Conservation (phyloP, 2,329 filamentous ascomycete genomes). For the Thyridium curvatum region DNA sequence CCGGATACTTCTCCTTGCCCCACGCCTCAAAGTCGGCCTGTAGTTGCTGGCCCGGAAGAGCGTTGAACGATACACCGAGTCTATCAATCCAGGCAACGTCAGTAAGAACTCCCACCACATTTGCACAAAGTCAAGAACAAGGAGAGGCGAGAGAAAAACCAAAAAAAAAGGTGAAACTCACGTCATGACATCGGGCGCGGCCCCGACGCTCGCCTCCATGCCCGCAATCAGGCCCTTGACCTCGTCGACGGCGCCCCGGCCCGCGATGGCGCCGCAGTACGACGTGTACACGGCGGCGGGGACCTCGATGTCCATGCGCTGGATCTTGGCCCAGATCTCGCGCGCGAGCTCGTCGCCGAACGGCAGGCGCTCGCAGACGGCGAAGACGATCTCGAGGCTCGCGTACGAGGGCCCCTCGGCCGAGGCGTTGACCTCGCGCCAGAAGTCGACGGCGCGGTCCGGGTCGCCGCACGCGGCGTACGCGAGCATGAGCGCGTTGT, state of each 20-base stretch:
- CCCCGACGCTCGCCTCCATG: constrained; percentile 61
- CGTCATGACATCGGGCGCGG: constrained; percentile 63
- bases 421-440: constrained; percentile 76
- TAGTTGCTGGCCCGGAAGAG: constrained; percentile 55
- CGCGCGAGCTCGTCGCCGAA: constrained; percentile 54
- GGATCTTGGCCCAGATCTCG: constrained; percentile 65
- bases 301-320: constrained; percentile 71
- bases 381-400: constrained; percentile 75
- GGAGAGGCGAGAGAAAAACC: constrained; percentile 8
- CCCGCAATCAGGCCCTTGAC: constrained; percentile 59
- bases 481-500: constrained; percentile 83
- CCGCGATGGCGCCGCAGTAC: constrained; percentile 71
- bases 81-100: constrained; percentile 30
- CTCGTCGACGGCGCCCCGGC: constrained; percentile 64
- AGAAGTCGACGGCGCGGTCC: constrained; percentile 66
- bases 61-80: constrained; percentile 71
- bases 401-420: constrained; percentile 81
- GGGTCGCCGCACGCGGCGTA: constrained; percentile 66
- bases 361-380: constrained; percentile 61
- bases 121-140: too few species aligned
- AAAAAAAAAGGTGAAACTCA: constrained; percentile 38
- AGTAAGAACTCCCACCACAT: too few species aligned
- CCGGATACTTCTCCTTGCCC: constrained; percentile 62
- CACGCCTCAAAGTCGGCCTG: constrained; percentile 69
- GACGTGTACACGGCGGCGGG: constrained; percentile 67